These are phyloP conservation scores for Gloeopeniophorella convolvens DNA, from an alignment of 768 basidiomycete species.

Conservation along the genomic window DNA sequence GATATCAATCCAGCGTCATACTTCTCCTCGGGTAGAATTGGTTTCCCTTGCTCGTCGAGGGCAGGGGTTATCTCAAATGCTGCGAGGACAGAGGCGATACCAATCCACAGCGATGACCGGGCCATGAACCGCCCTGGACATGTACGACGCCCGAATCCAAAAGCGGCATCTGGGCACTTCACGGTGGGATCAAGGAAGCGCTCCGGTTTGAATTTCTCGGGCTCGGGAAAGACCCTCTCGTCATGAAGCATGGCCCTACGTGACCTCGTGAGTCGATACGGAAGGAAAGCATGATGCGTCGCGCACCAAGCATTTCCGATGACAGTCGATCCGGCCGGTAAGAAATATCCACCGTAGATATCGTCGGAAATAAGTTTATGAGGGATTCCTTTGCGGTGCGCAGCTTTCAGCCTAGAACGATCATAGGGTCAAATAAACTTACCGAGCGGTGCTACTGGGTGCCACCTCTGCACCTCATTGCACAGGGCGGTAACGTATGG, in stretches of 20 bases:
- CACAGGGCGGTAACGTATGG: conserved; percentile 26
- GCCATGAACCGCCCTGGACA: conserved; percentile 26
- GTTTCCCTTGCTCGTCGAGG: conserved; percentile 6
- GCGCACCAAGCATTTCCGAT: conserved; percentile 5
- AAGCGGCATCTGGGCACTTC: conserved; percentile 3
- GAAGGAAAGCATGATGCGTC: neutral
- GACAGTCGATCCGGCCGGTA: conserved; percentile 14
- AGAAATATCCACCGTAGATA: conserved; percentile 13
- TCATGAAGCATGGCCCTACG: conserved; percentile 30
- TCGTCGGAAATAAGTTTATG: conserved; percentile 13
- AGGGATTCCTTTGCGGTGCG: conserved; percentile 1
- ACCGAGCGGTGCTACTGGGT: conserved; percentile 27
- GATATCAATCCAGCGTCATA: conserved; percentile 10
- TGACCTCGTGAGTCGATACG: neutral
- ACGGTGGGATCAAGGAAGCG: conserved; percentile 24
- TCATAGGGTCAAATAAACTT: too few relatives aligned
- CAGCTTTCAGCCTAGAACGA: neutral
- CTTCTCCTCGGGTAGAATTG: conserved; percentile 7
- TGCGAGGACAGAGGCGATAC: conserved; percentile 8
- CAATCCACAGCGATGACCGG: conserved; percentile 12
- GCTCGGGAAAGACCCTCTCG: conserved; percentile 29
- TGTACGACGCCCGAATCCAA: conserved; percentile 19
- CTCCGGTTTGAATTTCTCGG: conserved; percentile 34
- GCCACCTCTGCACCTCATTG: conserved; percentile 27
- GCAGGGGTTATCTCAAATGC: conserved; percentile 5